These are phyloP conservation scores for Kazachstania kunashirensis DNA, from an alignment of 805 yeast genomes.

Conservation along the genomic window DNA sequence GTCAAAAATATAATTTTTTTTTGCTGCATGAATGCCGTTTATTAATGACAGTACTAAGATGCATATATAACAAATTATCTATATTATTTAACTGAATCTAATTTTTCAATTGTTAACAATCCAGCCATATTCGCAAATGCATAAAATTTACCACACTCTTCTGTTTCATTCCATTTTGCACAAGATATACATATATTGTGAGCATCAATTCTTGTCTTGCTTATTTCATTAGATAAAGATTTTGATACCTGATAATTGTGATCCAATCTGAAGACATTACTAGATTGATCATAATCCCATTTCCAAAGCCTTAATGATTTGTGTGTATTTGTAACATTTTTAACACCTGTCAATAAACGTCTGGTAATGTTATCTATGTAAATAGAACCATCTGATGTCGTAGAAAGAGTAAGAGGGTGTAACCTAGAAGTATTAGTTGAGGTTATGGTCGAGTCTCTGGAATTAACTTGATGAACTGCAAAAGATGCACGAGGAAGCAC, in stretches of 20 bases:
- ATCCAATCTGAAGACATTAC: conserved; percentile 33
- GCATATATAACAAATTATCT: background rate
- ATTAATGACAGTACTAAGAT: background rate
- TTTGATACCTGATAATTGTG: conserved; percentile 33
- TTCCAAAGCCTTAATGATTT: conserved; percentile 30
- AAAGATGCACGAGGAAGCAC: conserved; percentile 32
- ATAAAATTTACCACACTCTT: conserved; percentile 37
- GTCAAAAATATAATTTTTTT: too few species aligned
- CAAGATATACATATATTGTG: conserved; percentile 41
- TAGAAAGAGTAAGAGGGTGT: conserved; percentile 41
- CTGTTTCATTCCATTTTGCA: conserved; percentile 49
- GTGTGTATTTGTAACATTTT: conserved; percentile 23
- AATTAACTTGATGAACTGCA: conserved; percentile 28
- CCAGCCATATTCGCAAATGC: conserved; percentile 29
- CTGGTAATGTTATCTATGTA: conserved; percentile 34
- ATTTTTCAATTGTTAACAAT: conserved; percentile 21
- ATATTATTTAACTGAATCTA: conserved; percentile 18
- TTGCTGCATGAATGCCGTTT: too few species aligned
- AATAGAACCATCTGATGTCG: conserved; percentile 42
- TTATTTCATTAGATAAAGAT: conserved; percentile 20
- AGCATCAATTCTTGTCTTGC: conserved; percentile 35
- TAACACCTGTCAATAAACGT: conserved; percentile 30
- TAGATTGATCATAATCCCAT: conserved; percentile 34
- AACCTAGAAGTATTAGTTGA: conserved; percentile 32
- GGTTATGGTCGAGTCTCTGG: conserved; percentile 35